Evolutionary conservation across 768 basidiomycete species (phyloP).

Genomic region (Xerocomus spinulosus): DNA sequence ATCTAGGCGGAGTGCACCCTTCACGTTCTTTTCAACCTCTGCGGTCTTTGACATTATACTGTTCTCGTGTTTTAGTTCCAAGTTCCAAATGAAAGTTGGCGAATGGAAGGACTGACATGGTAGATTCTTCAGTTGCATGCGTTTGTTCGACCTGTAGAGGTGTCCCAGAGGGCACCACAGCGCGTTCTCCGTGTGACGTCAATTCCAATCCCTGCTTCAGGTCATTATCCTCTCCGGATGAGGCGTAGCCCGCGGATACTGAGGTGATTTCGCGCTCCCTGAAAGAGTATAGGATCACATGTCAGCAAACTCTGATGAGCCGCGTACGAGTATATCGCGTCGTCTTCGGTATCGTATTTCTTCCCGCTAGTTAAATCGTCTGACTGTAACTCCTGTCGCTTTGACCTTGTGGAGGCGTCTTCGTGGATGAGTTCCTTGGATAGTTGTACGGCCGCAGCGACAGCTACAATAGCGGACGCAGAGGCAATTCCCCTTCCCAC

Average conservation of each 20-base stretch:
- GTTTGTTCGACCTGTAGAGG: not conserved
- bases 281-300: not conserved
- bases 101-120: not conserved
- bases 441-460: not conserved
- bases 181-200: not conserved
- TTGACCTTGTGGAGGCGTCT: not conserved
- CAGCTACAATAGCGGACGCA: not conserved
- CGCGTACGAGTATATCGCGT: conserved; percentile 5
- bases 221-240: not conserved
- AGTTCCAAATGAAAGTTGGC: not conserved
- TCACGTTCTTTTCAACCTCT: not conserved
- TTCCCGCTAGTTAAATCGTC: not conserved
- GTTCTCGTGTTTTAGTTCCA: not conserved
- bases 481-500: not conserved
- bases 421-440: not conserved
- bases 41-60: not conserved
- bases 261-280: not conserved
- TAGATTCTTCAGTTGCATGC: not conserved
- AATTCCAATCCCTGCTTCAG: not conserved
- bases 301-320: not conserved
- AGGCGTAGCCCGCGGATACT: not conserved
- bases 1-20: not conserved
- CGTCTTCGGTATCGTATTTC: not conserved
- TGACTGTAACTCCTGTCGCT: not conserved
- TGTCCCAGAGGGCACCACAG: not conserved